These are phyloP conservation scores for Rubia balearica DNA, from an alignment of 305 asterid species.

Conservation along the genomic window DNA sequence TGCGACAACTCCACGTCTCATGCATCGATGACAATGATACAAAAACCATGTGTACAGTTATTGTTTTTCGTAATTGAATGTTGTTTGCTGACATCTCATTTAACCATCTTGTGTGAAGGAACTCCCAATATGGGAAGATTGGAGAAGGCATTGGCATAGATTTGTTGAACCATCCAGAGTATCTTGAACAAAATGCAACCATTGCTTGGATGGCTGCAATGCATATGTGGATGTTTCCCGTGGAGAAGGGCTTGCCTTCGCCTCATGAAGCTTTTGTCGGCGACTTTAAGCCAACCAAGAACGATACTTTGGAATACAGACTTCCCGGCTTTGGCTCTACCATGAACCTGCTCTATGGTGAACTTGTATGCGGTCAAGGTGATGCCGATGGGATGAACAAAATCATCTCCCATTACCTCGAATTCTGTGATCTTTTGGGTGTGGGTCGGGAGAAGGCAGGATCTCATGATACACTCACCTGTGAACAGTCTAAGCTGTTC, in stretches of 20 bases:
- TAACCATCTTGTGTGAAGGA: constrained; percentile 36
- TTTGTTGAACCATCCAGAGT: constrained; percentile 78
- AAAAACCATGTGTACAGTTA: too few relatives aligned
- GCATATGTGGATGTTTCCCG: constrained; percentile 72
- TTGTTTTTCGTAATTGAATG: background rate
- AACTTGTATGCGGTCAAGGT: constrained; percentile 66
- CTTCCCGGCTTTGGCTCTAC: constrained; percentile 80
- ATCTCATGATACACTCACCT: constrained; percentile 54
- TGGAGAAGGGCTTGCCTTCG: constrained; percentile 71
- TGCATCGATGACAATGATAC: too few relatives aligned
- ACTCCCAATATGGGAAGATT: constrained; percentile 51
- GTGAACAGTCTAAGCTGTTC: constrained; percentile 64
- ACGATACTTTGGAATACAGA: constrained; percentile 66
- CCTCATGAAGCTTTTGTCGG: constrained; percentile 67
- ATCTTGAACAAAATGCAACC: constrained; percentile 86
- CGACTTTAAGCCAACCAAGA: constrained; percentile 77
- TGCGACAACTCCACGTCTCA: too few relatives aligned
- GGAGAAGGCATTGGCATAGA: constrained; percentile 69
- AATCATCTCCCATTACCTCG: constrained; percentile 57
- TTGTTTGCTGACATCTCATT: background rate
- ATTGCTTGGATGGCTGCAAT: constrained; percentile 80
- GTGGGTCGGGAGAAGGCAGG: constrained; percentile 73
- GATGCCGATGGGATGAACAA: constrained; percentile 64
- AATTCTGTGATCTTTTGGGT: constrained; percentile 71
- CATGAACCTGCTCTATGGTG: constrained; percentile 74